These are phyloP conservation scores for Mallotus nudiflorus DNA, from an alignment of 345 rosid genomes.

Conservation along the genomic window DNA sequence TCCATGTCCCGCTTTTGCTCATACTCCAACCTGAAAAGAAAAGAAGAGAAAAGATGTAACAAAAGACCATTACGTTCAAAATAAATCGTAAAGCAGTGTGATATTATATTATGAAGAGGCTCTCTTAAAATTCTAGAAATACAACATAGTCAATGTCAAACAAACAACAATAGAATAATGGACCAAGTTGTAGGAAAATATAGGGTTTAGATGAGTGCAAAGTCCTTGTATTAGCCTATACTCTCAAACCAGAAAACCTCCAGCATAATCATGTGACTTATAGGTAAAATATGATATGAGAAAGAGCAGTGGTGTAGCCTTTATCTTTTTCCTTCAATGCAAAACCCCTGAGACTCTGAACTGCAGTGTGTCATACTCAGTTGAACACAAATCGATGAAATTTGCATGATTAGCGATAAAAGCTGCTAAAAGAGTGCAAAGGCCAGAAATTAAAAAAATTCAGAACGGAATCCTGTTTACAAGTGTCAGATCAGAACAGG, in stretches of 20 bases:
- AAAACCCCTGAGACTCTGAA: too few species aligned
- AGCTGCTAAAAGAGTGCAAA: too few species aligned
- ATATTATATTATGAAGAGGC: not conserved
- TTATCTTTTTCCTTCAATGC: too few species aligned
- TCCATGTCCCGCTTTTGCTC: conserved; percentile 92
- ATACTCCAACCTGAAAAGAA: conserved; percentile 75
- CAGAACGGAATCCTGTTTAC: too few species aligned
- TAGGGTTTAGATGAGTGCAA: not conserved
- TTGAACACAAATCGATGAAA: too few species aligned
- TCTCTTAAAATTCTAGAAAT: conserved; percentile 2
- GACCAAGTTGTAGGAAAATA: not conserved
- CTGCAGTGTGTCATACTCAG: too few species aligned
- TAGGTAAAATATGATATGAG: not conserved
- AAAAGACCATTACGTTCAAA: not conserved
- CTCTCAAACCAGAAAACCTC: not conserved
- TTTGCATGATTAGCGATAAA: too few species aligned
- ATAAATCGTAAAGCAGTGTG: not conserved
- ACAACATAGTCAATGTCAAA: not conserved
- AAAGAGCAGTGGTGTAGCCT: not conserved
- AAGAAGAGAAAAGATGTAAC: not conserved
- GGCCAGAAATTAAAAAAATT: too few species aligned
- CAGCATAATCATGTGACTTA: not conserved
- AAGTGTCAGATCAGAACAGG: too few species aligned
- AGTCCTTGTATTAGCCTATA: not conserved
- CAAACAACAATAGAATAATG: not conserved